Evolutionary conservation across 106 monocot genomes (phyloP).

Genomic region (Phalaenopsis aphrodite): DNA sequence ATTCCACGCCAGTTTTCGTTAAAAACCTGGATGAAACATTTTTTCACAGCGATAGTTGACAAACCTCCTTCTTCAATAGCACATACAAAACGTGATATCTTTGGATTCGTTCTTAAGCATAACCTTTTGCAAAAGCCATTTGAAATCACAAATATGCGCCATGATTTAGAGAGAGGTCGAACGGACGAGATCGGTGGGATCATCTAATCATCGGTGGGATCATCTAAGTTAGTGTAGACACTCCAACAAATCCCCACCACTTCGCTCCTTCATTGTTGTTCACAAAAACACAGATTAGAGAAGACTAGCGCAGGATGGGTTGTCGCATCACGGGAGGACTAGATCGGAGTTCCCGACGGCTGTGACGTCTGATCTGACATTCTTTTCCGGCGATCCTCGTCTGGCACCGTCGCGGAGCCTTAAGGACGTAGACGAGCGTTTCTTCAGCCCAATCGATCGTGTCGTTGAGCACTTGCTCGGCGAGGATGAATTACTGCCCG

Average conservation of each 20-base stretch:
- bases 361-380: not conserved
- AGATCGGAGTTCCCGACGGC: conserved; percentile 11
- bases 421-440: not conserved
- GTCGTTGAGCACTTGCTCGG: not conserved
- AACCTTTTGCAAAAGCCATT: conserved; percentile 43
- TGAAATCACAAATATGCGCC: conserved; percentile 20
- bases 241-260: conserved; percentile 7
- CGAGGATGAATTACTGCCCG: not conserved
- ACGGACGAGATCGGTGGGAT: conserved; percentile 8
- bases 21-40: conserved; percentile 12
- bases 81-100: conserved; percentile 26
- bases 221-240: no score
- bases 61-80: conserved; percentile 19
- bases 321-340: conserved; percentile 8
- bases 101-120: conserved; percentile 29
- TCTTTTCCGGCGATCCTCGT: conserved; percentile 3
- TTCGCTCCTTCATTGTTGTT: no score
- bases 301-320: not conserved
- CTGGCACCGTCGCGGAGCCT: not conserved
- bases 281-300: no score
- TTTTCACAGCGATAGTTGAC: not conserved
- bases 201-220: conserved; percentile 13
- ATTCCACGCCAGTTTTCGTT: conserved; percentile 21
- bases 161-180: conserved; percentile 10
- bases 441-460: no score